phyloP scores from a whole-genome alignment of 192 early-diverging fungal species.

The Coemansia sp. region DNA sequence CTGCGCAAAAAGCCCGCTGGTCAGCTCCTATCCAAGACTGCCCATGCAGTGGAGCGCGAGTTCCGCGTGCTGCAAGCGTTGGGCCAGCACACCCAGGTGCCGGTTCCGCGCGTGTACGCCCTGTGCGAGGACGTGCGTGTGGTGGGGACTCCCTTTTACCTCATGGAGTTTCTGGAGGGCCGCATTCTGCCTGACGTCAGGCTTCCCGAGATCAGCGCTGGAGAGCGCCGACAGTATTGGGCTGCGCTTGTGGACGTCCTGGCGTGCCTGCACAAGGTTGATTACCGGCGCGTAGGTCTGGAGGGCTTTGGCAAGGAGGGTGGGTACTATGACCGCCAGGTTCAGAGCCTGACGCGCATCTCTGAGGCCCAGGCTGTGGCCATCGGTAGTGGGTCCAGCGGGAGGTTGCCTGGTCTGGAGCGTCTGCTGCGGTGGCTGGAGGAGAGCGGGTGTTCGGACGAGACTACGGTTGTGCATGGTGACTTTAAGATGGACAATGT shows the following conservation, averaged over 20 bases:
- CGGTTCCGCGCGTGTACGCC: slow-evolving; percentile 83
- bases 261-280: slow-evolving; percentile 76
- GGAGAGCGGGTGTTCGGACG: slow-evolving; percentile 64
- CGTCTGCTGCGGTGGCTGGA: slow-evolving; percentile 76
- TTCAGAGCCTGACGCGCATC: slow-evolving; percentile 64
- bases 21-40: slow-evolving; percentile 74
- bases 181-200: slow-evolving; percentile 73
- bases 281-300: slow-evolving; percentile 65
- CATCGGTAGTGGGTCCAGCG: slow-evolving; percentile 47
- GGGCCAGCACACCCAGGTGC: slow-evolving; percentile 67
- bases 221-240: slow-evolving; percentile 63
- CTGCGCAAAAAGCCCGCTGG: slow-evolving; percentile 93
- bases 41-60: slow-evolving; percentile 92
- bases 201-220: slow-evolving; percentile 55
- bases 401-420: slow-evolving; percentile 64
- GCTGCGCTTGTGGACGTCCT: slow-evolving; percentile 69
- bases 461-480: slow-evolving; percentile 84
- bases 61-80: slow-evolving; percentile 78
- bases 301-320: slow-evolving; percentile 61
- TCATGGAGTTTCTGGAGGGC: slow-evolving; percentile 93
- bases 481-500: slow-evolving; percentile 88
- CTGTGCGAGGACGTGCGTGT: slow-evolving; percentile 85
- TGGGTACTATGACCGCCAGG: slow-evolving; percentile 86
- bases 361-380: slow-evolving; percentile 66
- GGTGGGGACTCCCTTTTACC: slow-evolving; percentile 91